phyloP scores from a whole-genome alignment of 1,284 basidiomycete genomes.

The Leccinum olivaceoglutinosum region DNA sequence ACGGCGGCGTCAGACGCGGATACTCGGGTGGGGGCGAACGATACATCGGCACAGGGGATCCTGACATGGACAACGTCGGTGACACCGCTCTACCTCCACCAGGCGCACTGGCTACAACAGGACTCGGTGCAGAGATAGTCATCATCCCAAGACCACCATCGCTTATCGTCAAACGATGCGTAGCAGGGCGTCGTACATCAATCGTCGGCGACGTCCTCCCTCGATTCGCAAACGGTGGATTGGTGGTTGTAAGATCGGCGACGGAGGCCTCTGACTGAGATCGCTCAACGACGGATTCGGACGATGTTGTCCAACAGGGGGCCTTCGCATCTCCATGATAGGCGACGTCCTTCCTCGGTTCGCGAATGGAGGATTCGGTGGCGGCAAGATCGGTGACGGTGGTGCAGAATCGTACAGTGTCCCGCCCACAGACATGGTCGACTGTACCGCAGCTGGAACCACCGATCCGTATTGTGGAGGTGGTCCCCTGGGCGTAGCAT shows the following conservation, averaged over 20 bases:
- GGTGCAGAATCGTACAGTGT: conserved; percentile 14
- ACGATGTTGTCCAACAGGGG: not conserved
- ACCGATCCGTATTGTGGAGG: conserved; percentile 4
- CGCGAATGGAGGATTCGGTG: conserved; percentile 26
- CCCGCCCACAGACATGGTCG: not conserved
- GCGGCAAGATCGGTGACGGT: conserved; percentile 26
- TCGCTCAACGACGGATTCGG: not conserved
- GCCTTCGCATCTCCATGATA: conserved; percentile 10
- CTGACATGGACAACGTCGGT: not conserved
- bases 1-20: conserved; percentile 25
- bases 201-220: conserved; percentile 3
- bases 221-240: conserved; percentile 25
- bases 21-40: conserved; percentile 36
- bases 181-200: conserved; percentile 8
- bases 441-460: not conserved
- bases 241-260: conserved; percentile 25
- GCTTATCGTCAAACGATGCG: conserved; percentile 4
- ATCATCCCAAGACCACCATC: conserved; percentile 16
- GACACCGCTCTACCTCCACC: not conserved
- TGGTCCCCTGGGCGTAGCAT: conserved; percentile 18
- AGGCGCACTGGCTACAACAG: not conserved
- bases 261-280: conserved; percentile 13
- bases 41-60: conserved; percentile 13
- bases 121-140: conserved; percentile 4
- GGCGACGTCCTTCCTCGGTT: conserved; percentile 12